Evolutionary conservation across 345 rosid genomes (phyloP).

Genomic region (Pistacia atlantica): DNA sequence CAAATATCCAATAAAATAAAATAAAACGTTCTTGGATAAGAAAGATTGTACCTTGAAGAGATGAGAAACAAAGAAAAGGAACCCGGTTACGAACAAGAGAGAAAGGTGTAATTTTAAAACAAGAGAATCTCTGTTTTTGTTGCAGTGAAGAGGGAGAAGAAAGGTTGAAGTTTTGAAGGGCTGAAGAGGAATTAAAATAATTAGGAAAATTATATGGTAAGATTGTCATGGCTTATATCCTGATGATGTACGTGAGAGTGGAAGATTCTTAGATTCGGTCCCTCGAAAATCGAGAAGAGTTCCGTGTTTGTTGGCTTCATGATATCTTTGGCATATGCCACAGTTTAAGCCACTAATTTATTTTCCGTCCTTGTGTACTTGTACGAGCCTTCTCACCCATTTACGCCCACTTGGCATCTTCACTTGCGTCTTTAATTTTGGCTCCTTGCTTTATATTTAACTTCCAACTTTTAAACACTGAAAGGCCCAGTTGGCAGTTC

Average conservation of each 20-base stretch:
- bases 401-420: neutral
- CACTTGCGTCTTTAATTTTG: neutral
- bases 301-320: neutral
- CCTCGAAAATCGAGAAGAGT: neutral
- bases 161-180: neutral
- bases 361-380: too few relatives aligned
- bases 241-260: too few relatives aligned
- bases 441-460: neutral
- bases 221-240: neutral
- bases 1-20: neutral
- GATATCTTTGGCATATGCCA: neutral
- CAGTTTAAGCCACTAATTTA: neutral
- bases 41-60: constrained; percentile 3
- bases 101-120: neutral
- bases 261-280: neutral
- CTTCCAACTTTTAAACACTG: too few relatives aligned
- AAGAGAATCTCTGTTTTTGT: neutral
- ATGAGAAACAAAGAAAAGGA: constrained; percentile 9
- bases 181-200: neutral
- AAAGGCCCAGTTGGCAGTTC: too few relatives aligned
- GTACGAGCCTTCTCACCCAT: neutral
- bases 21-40: neutral
- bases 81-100: neutral
- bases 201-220: neutral
- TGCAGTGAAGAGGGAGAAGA: neutral